Evolutionary conservation across 495 filamentous ascomycete genomes (phyloP).

Genomic region (Hypoxylon cercidicola): DNA sequence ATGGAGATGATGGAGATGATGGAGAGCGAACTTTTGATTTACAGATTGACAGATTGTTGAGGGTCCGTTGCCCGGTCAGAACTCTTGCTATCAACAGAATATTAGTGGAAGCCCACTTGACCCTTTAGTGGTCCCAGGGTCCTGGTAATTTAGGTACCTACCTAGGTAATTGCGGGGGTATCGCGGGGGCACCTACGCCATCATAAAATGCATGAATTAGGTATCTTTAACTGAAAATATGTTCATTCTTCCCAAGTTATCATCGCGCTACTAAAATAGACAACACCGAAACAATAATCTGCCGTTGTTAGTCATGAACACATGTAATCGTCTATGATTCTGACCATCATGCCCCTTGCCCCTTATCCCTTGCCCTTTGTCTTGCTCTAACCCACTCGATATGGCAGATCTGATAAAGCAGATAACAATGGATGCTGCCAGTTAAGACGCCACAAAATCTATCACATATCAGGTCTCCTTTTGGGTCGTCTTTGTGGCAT

Average conservation of each 20-base stretch:
- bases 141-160: neutral
- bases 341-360: neutral
- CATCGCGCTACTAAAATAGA: too few species aligned
- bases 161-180: slow-evolving; percentile 7
- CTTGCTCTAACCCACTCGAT: slow-evolving; percentile 7
- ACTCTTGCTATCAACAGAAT: slow-evolving; percentile 24
- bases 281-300: slow-evolving; percentile 1
- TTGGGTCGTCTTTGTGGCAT: slow-evolving; percentile 42
- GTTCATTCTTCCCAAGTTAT: too few species aligned
- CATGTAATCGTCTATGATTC: slow-evolving; percentile 4
- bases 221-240: too few species aligned
- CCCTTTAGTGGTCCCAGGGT: slow-evolving; percentile 1
- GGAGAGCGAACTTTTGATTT: slow-evolving; percentile 17
- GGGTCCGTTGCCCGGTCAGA: slow-evolving; percentile 32
- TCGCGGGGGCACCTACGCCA: slow-evolving; percentile 4
- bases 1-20: slow-evolving; percentile 9
- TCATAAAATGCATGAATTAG: too few species aligned
- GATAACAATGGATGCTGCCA: slow-evolving; percentile 4
- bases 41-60: slow-evolving; percentile 5
- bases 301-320: slow-evolving; percentile 17
- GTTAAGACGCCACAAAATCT: slow-evolving; percentile 2
- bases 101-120: slow-evolving; percentile 1
- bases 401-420: neutral
- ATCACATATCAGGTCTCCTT: slow-evolving; percentile 23
- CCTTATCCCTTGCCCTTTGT: too few species aligned